A percentile compares a stretch with the other conserved stretches of the same genome.
Conservation (phyloP, 1,284 basidiomycete species). For the Cerioporus squamosus region DNA sequence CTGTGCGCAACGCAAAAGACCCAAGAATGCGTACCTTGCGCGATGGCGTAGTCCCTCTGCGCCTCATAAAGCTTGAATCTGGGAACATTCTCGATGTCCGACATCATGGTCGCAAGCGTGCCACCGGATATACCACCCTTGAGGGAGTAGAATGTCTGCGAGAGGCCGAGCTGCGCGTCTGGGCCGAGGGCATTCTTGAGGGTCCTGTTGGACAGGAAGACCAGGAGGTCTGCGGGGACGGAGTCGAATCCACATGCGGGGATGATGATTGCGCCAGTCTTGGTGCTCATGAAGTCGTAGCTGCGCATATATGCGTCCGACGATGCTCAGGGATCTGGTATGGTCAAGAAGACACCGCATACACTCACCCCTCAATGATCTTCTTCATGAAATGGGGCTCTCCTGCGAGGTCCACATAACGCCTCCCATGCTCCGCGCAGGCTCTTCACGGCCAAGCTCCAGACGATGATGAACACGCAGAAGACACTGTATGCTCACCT, state of each 20-base stretch:
- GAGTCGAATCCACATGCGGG: conserved; percentile 77
- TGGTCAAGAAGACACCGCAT: not conserved
- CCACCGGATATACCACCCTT: conserved; percentile 65
- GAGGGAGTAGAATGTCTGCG: conserved; percentile 53
- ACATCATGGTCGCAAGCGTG: conserved; percentile 53
- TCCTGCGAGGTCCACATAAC: conserved; percentile 70
- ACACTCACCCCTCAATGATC: conserved; percentile 49
- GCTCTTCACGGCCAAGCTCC: conserved; percentile 36
- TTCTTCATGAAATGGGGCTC: conserved; percentile 58
- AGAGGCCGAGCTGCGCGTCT: conserved; percentile 38
- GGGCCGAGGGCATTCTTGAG: conserved; percentile 43
- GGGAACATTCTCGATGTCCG: not conserved
- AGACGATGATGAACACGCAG: conserved; percentile 9
- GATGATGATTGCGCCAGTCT: conserved; percentile 70
- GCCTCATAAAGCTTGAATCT: conserved; percentile 26
- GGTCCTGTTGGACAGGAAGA: conserved; percentile 57
- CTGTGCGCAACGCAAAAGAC: not conserved
- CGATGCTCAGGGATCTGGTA: not conserved
- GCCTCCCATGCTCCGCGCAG: conserved; percentile 54
- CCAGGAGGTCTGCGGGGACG: conserved; percentile 68
- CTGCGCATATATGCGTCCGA: conserved; percentile 32
- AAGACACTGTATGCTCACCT: conserved; percentile 34
- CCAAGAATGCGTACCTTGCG: conserved; percentile 47
- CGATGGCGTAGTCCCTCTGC: conserved; percentile 52
- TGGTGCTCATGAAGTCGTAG: conserved; percentile 68